A percentile compares a stretch with the other conserved stretches of the same genome.
Evolutionary conservation across 192 early-diverging fungal species (phyloP).

Genomic region (Spizellomyces sp.): DNA sequence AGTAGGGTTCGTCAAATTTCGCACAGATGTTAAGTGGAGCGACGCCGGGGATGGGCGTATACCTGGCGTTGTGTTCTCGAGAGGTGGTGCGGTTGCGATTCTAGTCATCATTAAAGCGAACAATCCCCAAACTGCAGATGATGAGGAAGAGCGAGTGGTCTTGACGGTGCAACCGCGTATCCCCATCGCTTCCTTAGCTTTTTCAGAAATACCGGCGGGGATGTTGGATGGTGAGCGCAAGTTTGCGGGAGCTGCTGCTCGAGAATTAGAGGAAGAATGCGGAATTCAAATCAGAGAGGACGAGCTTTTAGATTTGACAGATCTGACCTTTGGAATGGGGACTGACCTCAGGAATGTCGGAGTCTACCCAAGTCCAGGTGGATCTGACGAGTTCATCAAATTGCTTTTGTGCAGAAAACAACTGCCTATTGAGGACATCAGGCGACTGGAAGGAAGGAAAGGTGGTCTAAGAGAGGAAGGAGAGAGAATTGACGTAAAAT

Average conservation of each 20-base stretch:
- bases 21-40: constrained; percentile 50
- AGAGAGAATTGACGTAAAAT: constrained; percentile 71
- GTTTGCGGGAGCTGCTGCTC: constrained; percentile 76
- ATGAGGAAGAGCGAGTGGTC: constrained; percentile 57
- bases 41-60: constrained; percentile 53
- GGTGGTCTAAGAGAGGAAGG: constrained; percentile 74
- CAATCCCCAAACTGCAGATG: not conserved
- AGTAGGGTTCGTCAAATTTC: constrained; percentile 79
- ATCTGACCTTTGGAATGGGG: constrained; percentile 48
- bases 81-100: constrained; percentile 75
- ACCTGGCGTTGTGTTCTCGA: constrained; percentile 80
- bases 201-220: constrained; percentile 81
- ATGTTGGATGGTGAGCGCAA: constrained; percentile 75
- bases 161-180: constrained; percentile 76
- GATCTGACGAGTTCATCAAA: constrained; percentile 77
- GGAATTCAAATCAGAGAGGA: constrained; percentile 63
- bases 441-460: constrained; percentile 60
- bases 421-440: constrained; percentile 54
- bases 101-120: constrained; percentile 61
- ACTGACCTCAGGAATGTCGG: constrained; percentile 8
- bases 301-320: constrained; percentile 70
- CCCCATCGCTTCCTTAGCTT: constrained; percentile 59
- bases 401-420: constrained; percentile 70
- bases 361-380: constrained; percentile 76
- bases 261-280: constrained; percentile 83